Percentiles rank a stretch among this genome's conserved stretches.
phyloP scores from a whole-genome alignment of 2,329 filamentous ascomycete genomes.

The Colletotrichum musicola region DNA sequence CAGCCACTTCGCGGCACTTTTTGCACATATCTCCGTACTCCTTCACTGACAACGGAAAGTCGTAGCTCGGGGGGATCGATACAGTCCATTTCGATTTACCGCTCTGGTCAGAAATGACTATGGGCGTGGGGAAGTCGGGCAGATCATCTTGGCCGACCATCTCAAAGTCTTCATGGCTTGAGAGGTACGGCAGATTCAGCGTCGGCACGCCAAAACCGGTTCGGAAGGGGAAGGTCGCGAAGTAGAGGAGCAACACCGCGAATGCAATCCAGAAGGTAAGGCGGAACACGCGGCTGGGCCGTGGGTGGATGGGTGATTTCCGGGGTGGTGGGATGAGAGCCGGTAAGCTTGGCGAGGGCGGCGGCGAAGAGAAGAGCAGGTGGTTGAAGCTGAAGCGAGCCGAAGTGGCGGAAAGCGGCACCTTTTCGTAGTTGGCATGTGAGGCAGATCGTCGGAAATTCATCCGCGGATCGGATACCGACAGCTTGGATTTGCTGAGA shows the following conservation, averaged over 20 bases:
- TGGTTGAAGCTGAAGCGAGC: conserved; percentile 76
- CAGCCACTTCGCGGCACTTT: conserved; percentile 75
- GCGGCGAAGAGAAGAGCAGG: conserved; percentile 74
- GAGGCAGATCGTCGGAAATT: conserved; percentile 71
- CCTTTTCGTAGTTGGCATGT: conserved; percentile 65
- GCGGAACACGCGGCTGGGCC: conserved; percentile 70
- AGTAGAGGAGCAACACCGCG: conserved; percentile 64
- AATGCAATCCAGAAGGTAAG: conserved; percentile 66
- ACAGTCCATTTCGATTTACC: conserved; percentile 83
- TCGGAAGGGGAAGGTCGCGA: conserved; percentile 52
- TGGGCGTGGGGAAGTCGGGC: conserved; percentile 79
- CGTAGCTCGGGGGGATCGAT: conserved; percentile 75
- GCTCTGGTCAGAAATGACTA: conserved; percentile 75
- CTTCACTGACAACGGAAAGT: conserved; percentile 74
- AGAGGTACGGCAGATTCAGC: conserved; percentile 53
- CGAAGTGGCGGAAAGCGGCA: conserved; percentile 69
- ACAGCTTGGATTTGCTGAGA: conserved; percentile 60
- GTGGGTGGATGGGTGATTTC: conserved; percentile 69
- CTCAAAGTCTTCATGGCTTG: conserved; percentile 67
- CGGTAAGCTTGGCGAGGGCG: conserved; percentile 78
- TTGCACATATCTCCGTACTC: conserved; percentile 79
- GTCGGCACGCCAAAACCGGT: conserved; percentile 47
- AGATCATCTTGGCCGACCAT: conserved; percentile 75
- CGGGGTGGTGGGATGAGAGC: conserved; percentile 75
- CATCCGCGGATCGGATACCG: conserved; percentile 67